A percentile compares a stretch with the other conserved stretches of the same genome.
phyloP scores from a whole-genome alignment of 139 green algal species.

The Coelastrella sp. region DNA sequence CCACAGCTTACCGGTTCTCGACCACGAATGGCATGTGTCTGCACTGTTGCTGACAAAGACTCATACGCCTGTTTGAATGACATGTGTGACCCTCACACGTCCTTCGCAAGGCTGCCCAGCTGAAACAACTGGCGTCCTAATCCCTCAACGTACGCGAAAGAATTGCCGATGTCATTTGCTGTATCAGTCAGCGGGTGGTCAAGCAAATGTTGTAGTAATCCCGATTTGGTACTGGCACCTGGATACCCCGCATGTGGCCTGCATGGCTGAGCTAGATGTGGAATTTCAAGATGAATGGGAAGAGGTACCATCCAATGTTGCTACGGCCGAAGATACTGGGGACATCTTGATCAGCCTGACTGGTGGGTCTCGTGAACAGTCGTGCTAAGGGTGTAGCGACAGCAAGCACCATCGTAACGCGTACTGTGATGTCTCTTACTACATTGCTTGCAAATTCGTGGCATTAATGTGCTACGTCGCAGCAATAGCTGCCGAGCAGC shows the following conservation, averaged over 20 bases:
- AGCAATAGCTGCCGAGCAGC: too few species aligned
- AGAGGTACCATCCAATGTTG: neutral
- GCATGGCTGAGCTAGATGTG: constrained; percentile 15
- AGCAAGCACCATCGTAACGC: neutral
- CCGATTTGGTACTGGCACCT: neutral
- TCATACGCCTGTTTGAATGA: too few species aligned
- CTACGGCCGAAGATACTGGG: neutral
- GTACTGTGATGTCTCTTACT: neutral
- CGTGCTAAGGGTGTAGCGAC: neutral
- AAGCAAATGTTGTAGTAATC: neutral
- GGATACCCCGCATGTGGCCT: too few species aligned
- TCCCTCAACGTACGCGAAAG: too few species aligned
- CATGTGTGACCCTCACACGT: too few species aligned
- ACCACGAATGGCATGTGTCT: too few species aligned
- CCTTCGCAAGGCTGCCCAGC: too few species aligned
- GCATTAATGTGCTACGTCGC: neutral
- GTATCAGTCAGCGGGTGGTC: neutral
- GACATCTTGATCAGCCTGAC: constrained; percentile 6
- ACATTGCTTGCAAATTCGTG: neutral
- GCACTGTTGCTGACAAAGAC: too few species aligned
- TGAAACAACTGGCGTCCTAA: too few species aligned
- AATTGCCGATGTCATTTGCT: too few species aligned
- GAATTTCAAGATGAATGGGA: constrained; percentile 38
- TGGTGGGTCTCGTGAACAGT: neutral
- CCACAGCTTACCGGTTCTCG: too few species aligned